A percentile compares a stretch with the other conserved stretches of the same genome.
Evolutionary conservation across 306 rosid species (phyloP).

Genomic region (Alnus rubra): DNA sequence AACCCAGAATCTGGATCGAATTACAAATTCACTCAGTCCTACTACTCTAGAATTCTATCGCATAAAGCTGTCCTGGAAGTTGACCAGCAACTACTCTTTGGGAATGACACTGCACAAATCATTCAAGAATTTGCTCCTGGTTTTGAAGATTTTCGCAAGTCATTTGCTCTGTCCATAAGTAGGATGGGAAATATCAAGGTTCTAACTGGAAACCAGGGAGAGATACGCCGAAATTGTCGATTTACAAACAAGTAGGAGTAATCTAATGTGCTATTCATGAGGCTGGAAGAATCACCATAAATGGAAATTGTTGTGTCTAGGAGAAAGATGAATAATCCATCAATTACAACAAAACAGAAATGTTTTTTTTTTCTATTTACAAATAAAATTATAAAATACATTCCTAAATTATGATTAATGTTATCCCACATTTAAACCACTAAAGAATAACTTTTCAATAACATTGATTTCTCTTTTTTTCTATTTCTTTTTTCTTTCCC

Average conservation of each 20-base stretch:
- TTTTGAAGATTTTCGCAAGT: conserved; percentile 60
- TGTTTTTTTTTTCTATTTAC: conserved; percentile 17
- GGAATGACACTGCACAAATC: conserved; percentile 51
- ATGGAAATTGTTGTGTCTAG: conserved; percentile 29
- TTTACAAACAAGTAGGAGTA: conserved; percentile 40
- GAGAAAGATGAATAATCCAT: conserved; percentile 41
- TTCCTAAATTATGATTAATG: neutral
- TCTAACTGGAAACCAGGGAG: conserved; percentile 70
- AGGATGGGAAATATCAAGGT: conserved; percentile 65
- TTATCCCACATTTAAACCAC: conserved; percentile 9
- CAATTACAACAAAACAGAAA: conserved; percentile 31
- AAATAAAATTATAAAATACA: conserved; percentile 14
- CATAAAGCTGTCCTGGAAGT: conserved; percentile 53
- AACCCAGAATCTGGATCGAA: conserved; percentile 57
- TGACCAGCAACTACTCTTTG: conserved; percentile 63
- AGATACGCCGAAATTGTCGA: conserved; percentile 63
- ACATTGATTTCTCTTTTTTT: conserved; percentile 13
- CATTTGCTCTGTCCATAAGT: conserved; percentile 64
- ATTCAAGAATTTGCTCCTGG: conserved; percentile 47
- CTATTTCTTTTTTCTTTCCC: conserved; percentile 16
- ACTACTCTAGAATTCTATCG: conserved; percentile 53
- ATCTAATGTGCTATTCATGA: neutral
- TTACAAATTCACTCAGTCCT: conserved; percentile 55
- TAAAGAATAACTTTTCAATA: conserved; percentile 27
- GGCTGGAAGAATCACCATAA: conserved; percentile 14